Percentiles rank a stretch among this genome's conserved stretches.
These are phyloP conservation scores for Hortaea sp. DNA, from an alignment of 2,329 filamentous ascomycete species.

Conservation along the genomic window DNA sequence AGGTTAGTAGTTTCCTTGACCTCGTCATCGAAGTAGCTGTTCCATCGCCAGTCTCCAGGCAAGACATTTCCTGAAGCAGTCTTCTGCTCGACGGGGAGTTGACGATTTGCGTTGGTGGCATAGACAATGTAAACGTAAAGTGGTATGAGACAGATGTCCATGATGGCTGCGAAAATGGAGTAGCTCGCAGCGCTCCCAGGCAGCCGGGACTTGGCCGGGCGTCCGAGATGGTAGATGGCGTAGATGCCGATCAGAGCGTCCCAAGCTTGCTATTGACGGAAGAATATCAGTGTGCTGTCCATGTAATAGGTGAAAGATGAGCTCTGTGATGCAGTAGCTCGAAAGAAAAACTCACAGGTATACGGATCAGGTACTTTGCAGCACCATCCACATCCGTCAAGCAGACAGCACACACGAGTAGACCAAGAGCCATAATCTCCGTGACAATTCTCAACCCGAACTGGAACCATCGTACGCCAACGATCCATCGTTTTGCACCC, in stretches of 20 bases:
- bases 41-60: conserved; percentile 49
- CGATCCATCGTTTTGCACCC: conserved; percentile 61
- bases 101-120: conserved; percentile 40
- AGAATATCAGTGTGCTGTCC: conserved; percentile 11
- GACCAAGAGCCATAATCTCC: conserved; percentile 57
- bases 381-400: conserved; percentile 39
- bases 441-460: conserved; percentile 57
- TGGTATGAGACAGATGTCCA: conserved; percentile 57
- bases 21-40: conserved; percentile 53
- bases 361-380: conserved; percentile 18
- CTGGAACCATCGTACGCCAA: conserved; percentile 58
- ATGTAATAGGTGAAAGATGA: neutral
- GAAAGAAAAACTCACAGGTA: conserved; percentile 15
- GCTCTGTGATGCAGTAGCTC: too few species aligned
- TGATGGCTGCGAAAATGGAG: conserved; percentile 68
- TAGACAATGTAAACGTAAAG: conserved; percentile 53
- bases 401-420: conserved; percentile 67
- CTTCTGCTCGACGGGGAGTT: conserved; percentile 2
- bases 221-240: conserved; percentile 67
- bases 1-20: conserved; percentile 44
- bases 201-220: conserved; percentile 59
- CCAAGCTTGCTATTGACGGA: conserved; percentile 54
- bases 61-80: conserved; percentile 8
- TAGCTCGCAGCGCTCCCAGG: conserved; percentile 79
- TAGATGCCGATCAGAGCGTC: conserved; percentile 63